Evolutionary conservation across 2,329 filamentous ascomycete species (phyloP).

Genomic region (Penicillium aurantiogriseum): DNA sequence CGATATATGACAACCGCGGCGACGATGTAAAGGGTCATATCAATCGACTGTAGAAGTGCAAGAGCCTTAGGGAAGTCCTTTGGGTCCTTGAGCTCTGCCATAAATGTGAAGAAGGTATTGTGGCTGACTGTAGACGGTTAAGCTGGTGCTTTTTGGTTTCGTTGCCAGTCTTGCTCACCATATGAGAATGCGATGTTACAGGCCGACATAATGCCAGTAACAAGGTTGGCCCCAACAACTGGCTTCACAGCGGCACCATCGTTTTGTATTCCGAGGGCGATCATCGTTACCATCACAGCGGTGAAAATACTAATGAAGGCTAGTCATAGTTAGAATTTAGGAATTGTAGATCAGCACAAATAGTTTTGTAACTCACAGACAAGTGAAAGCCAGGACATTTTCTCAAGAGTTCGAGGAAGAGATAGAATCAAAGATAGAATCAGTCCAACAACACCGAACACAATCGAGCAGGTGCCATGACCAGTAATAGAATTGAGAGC

Average conservation of each 20-base stretch:
- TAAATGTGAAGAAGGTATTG: constrained; percentile 65
- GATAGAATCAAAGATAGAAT: constrained; percentile 57
- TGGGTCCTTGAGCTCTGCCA: constrained; percentile 61
- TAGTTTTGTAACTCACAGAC: constrained; percentile 35
- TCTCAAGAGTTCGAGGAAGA: constrained; percentile 58
- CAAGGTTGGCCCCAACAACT: neutral
- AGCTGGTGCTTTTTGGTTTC: neutral
- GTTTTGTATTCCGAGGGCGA: constrained; percentile 53
- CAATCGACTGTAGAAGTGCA: constrained; percentile 56
- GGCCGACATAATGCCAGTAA: neutral
- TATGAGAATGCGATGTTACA: constrained; percentile 2
- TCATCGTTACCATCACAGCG: constrained; percentile 6
- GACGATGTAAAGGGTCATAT: constrained; percentile 62
- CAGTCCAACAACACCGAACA: constrained; percentile 59
- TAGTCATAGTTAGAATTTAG: neutral
- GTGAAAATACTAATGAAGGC: neutral
- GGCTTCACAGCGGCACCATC: constrained; percentile 25
- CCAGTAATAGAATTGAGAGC: constrained; percentile 62
- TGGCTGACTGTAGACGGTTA: constrained; percentile 46
- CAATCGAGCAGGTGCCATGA: constrained; percentile 60
- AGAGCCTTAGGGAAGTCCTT: constrained; percentile 61
- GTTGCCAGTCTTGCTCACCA: neutral
- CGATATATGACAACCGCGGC: constrained; percentile 66
- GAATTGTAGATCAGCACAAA: neutral
- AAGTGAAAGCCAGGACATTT: constrained; percentile 59